Base-by-base conservation (phyloP, 1,284 basidiomycete genomes). In the Mycosarcoma maydis region DNA sequence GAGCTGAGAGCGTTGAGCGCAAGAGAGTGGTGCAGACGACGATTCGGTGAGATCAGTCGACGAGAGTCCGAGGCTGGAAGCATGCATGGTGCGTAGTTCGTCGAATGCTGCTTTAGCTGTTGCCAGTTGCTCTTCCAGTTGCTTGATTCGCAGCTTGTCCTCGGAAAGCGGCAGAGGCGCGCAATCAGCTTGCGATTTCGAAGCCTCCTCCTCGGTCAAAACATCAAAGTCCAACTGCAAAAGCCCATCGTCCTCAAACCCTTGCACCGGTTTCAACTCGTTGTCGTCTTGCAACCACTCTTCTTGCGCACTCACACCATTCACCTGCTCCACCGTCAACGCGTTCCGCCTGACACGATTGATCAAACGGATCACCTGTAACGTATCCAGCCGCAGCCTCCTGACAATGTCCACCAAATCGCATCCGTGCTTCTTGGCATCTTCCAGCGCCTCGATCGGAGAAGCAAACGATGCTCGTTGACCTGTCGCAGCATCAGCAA, bases 301-400 rank as follows among this genome's bases (percentile, higher is more conserved):
- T 38, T 72, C 71, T 3, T 37, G 43, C 7, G 55, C 66, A 2
- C 29, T 38, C 10, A 75, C 27, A 2, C 19, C 45, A 20, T 62
- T 70, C 29, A 71, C 51, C 34, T 65, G 44, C 7, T 62, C 51
- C 5, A 57, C 51, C 9, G 42, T 20, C 16, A 69, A 36, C 0
- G 43, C 39, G 30, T 59, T 56, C 5, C 80, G 46, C 0, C 80
- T 50, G 4, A 78, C 52, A 49, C 77, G 67, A 46, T 81, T 81
- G 69, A 81, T 68, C 19, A 81, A 61, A 0, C 80, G 69, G 38
- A 81, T 80, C 19, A 73, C 70, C 47, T 77, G 72, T 8, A 80
- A 48, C 19, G 80, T 56, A 42, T 81, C 80, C 17, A 81, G 65
- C 11, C 54, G 16, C 8, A 73, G 49, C 3, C 40, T 32, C 3